Conservation (phyloP, 345 rosid species). For the Eucalyptus camaldulensis region DNA sequence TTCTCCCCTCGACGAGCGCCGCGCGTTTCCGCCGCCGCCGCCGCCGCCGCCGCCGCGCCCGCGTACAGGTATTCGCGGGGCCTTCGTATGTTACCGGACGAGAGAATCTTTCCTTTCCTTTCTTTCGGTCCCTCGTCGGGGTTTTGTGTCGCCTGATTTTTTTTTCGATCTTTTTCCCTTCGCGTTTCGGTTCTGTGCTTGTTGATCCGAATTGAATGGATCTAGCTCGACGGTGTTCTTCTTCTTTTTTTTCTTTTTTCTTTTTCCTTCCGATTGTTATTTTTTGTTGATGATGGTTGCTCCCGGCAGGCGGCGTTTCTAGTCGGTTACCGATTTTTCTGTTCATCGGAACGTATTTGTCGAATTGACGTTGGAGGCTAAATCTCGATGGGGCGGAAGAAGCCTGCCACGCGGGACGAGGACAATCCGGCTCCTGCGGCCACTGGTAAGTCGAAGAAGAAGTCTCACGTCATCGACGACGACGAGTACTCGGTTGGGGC, state of each 20-base stretch:
- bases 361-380: background rate
- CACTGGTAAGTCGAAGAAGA: slow-evolving; percentile 62
- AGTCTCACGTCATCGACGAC: slow-evolving; percentile 53
- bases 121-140: background rate
- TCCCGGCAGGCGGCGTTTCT: background rate
- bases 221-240: background rate
- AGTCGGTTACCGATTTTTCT: background rate
- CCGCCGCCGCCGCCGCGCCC: background rate
- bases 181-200: background rate
- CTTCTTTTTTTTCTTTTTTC: background rate
- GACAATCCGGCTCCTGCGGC: slow-evolving; percentile 16
- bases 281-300: background rate
- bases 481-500: slow-evolving; percentile 71
- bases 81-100: background rate
- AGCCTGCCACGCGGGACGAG: slow-evolving; percentile 42
- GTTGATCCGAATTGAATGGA: background rate
- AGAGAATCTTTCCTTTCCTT: background rate
- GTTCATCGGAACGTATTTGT: background rate
- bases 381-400: slow-evolving; percentile 58
- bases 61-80: background rate
- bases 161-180: background rate
- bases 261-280: background rate
- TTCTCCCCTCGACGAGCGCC: background rate
- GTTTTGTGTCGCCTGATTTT: background rate
- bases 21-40: background rate